Conservation (phyloP, 306 rosid genomes). For the Albizia julibrissin region DNA sequence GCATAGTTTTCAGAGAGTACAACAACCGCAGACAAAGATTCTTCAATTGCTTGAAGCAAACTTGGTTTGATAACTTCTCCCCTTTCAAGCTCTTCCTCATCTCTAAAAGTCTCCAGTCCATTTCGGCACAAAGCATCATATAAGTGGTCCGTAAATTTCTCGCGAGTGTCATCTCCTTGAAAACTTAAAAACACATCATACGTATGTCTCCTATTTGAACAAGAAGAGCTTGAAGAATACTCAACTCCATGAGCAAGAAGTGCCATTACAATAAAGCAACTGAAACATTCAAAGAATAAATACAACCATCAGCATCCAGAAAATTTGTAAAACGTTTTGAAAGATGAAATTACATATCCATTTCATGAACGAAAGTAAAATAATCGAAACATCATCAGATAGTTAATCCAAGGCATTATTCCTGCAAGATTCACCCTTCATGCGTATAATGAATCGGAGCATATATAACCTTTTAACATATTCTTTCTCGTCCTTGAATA, state of each 20-base stretch:
- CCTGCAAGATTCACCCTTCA: background rate
- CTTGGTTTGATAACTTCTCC: constrained; percentile 4
- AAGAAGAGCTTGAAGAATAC: background rate
- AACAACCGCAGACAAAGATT: constrained; percentile 9
- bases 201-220: background rate
- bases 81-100: constrained; percentile 12
- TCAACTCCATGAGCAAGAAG: background rate
- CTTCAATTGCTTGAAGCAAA: constrained; percentile 19
- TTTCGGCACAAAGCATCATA: background rate
- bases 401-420: no score
- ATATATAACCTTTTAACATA: no score
- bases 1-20: constrained; percentile 35
- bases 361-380: no score
- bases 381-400: no score
- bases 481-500: no score
- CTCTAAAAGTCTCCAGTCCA: constrained; percentile 2
- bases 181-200: constrained; percentile 35
- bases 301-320: background rate
- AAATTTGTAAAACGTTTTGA: no score
- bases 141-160: constrained; percentile 27
- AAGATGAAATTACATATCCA: no score
- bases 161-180: constrained; percentile 29
- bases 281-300: background rate
- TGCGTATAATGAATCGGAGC: no score
- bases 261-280: background rate